A percentile compares a stretch with the other conserved stretches of the same genome.
Conservation (phyloP, 169 alveolate genomes). For the Eimeria mitis region DNA sequence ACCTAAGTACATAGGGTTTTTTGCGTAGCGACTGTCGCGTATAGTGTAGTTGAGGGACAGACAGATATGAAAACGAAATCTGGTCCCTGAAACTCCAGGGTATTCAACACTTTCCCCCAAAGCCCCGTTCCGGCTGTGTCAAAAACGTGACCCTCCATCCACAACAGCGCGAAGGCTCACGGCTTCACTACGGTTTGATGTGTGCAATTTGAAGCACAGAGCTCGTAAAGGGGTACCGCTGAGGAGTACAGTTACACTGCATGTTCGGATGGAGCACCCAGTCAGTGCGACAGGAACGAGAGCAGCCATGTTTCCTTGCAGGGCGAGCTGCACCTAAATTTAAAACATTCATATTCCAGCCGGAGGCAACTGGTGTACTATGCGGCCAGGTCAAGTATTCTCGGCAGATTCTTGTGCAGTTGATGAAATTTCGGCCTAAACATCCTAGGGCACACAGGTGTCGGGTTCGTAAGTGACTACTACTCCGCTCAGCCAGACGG, state of each 20-base stretch:
- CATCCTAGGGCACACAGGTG: background rate
- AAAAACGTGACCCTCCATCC: background rate
- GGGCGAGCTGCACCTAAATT: background rate
- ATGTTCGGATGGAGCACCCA: background rate
- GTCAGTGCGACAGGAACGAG: background rate
- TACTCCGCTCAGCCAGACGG: background rate
- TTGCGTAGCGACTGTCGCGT: background rate
- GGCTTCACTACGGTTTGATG: background rate
- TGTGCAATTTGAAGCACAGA: background rate
- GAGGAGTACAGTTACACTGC: background rate
- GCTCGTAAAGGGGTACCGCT: background rate
- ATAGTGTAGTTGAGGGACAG: background rate
- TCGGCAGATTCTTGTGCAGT: background rate
- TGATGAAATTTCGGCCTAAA: background rate
- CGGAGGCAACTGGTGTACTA: background rate
- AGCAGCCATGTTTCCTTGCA: background rate
- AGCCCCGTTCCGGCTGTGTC: background rate
- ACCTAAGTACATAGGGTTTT: background rate
- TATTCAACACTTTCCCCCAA: background rate
- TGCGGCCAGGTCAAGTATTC: background rate
- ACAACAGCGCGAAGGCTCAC: background rate
- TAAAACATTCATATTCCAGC: background rate
- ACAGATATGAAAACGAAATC: too few relatives aligned
- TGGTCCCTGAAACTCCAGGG: background rate
- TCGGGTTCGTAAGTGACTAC: background rate